These are phyloP conservation scores for Arthroderma sp. DNA, from an alignment of 2,329 filamentous ascomycete species.

Conservation along the genomic window DNA sequence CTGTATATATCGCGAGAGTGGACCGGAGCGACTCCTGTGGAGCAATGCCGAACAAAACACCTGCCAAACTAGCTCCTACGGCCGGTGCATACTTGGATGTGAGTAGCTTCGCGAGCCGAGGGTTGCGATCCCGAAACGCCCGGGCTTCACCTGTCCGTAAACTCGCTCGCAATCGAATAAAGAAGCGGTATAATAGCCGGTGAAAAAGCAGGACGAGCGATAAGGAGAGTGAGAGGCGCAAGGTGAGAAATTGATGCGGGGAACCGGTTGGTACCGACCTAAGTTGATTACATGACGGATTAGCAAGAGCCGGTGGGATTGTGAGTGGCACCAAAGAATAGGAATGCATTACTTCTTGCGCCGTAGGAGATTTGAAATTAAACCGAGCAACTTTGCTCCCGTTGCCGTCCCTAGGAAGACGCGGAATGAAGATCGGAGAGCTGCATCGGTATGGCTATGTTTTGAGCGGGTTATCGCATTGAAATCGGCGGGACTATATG, in stretches of 20 bases:
- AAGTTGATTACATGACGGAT: too few relatives aligned
- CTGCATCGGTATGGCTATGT: constrained; percentile 57
- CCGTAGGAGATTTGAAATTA: too few relatives aligned
- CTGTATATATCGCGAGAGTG: constrained; percentile 66
- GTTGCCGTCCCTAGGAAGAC: constrained; percentile 54
- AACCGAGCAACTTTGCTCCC: constrained; percentile 38
- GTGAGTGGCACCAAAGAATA: too few relatives aligned
- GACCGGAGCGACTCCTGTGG: constrained; percentile 58
- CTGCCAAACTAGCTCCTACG: constrained; percentile 78
- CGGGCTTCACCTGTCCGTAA: constrained; percentile 67
- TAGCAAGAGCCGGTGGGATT: too few relatives aligned
- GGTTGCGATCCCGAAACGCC: constrained; percentile 73
- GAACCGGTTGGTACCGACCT: neutral
- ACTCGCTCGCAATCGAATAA: constrained; percentile 62
- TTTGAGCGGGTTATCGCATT: constrained; percentile 37
- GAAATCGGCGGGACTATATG: constrained; percentile 38
- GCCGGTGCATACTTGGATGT: constrained; percentile 77
- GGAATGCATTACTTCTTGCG: too few relatives aligned
- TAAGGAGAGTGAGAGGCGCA: constrained; percentile 68
- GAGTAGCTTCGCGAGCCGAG: constrained; percentile 56
- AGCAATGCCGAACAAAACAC: constrained; percentile 67
- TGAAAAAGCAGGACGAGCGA: constrained; percentile 80
- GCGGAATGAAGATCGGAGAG: constrained; percentile 56
- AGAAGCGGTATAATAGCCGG: constrained; percentile 79
- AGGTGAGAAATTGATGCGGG: constrained; percentile 42